Conservation (phyloP, 345 rosid species). For the Citrus reticulata region DNA sequence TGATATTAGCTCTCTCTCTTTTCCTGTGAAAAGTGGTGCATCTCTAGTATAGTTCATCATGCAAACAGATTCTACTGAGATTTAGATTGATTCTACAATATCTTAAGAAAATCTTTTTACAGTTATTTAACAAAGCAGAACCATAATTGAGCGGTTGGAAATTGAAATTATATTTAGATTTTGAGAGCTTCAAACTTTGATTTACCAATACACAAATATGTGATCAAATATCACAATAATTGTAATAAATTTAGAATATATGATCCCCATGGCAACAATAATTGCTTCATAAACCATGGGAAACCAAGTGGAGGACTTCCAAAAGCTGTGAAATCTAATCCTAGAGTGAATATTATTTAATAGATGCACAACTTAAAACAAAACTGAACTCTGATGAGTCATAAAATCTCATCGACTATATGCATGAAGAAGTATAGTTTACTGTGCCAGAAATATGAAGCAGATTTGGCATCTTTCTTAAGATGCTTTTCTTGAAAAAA, state of each 20-base stretch:
- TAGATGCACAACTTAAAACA: not conserved
- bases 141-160: not conserved
- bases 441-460: too few species aligned
- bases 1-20: too few species aligned
- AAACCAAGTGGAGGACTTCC: not conserved
- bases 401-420: not conserved
- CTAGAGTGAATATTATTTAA: not conserved
- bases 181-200: not conserved
- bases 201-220: not conserved
- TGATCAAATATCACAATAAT: not conserved
- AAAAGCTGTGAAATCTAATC: not conserved
- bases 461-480: not conserved
- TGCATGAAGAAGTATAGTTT: not conserved
- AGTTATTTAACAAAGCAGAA: not conserved
- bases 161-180: not conserved
- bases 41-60: not conserved
- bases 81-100: not conserved
- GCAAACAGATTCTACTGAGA: not conserved
- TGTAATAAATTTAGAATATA: not conserved
- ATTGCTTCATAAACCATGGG: not conserved
- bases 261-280: not conserved
- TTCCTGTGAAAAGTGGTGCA: not conserved
- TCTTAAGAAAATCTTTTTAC: not conserved
- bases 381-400: not conserved
- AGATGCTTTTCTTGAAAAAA: not conserved